Percentiles rank a stretch among this genome's conserved stretches.
phyloP scores from a whole-genome alignment of 768 basidiomycete genomes.

The Crassisporium funariophilum region DNA sequence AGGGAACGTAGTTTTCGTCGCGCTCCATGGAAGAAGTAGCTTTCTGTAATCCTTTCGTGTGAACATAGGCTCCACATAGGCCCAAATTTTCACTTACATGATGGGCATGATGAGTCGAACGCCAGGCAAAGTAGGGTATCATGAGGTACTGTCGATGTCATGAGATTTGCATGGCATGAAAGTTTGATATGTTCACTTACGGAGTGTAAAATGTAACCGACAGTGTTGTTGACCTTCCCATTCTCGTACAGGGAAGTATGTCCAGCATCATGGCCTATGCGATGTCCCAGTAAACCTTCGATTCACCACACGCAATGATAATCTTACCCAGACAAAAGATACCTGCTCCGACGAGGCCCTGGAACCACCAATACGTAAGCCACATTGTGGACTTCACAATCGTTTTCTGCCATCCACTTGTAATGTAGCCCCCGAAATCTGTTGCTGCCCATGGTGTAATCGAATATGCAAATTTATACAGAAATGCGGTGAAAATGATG shows the following conservation, averaged over 20 bases:
- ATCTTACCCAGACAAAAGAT: conserved; percentile 52
- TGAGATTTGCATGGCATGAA: conserved; percentile 11
- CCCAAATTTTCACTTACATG: conserved; percentile 42
- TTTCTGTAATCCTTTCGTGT: conserved; percentile 32
- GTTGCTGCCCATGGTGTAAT: conserved; percentile 43
- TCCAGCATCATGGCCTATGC: conserved; percentile 47
- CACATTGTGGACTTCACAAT: conserved; percentile 40
- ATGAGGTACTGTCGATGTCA: conserved; percentile 41
- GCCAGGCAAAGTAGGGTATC: conserved; percentile 68
- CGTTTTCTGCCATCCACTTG: conserved; percentile 30
- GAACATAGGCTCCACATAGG: too few species aligned
- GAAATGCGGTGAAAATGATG: conserved; percentile 39
- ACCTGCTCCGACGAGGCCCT: conserved; percentile 52
- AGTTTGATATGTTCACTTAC: conserved; percentile 24
- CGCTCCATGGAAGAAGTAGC: conserved; percentile 75
- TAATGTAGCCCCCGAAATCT: conserved; percentile 41
- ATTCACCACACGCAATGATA: too few species aligned
- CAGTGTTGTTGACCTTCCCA: conserved; percentile 38
- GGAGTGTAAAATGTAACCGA: conserved; percentile 54
- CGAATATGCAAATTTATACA: conserved; percentile 45
- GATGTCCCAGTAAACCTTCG: not conserved
- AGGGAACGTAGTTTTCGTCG: conserved; percentile 76
- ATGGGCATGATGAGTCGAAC: conserved; percentile 69
- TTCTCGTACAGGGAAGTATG: conserved; percentile 43
- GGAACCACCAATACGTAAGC: conserved; percentile 52